Base-by-base conservation (phyloP, 2,329 filamentous ascomycete genomes). In the Diaporthe velutina region DNA sequence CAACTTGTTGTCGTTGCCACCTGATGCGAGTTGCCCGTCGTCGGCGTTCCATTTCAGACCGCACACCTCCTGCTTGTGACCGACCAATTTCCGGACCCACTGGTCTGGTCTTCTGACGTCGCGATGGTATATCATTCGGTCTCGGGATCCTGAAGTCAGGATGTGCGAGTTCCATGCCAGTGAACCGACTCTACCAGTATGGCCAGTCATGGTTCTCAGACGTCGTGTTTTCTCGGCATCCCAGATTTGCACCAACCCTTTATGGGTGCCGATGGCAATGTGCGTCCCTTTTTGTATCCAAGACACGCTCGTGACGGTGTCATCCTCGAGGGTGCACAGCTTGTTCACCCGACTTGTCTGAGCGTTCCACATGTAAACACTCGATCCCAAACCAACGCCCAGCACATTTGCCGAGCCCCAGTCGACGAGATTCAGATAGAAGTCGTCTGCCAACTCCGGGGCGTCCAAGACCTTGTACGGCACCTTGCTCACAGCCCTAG, bases 211-310 rank as follows among this genome's bases (percentile, higher is more conserved):
- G 10, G 96, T 98, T 78, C 97, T 91, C 75, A 99, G 84, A 64
- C 96, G 91, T 76, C 96, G 91, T 77, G 93, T 92, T 82, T 93
- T 93, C 80, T 98, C 94, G 1, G 96, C 97, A 84, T 99, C 97
- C 95, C 96, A 99, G 60, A 99, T 98, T 82, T 98, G 96, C 4
- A 99, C 96, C 48, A 98, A 89, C 8, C 97, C 97, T 85, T 98
- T 98, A 60, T 94, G 94, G 2, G 97, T 99, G 57, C 97, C 97
- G 78, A 99, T 97, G 4, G 97, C 95, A 73, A 99, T 90, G 84
- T 99, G 97, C 0, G 96, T 98, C 50, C 97, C 97, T 85, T 97
- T 93, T 84, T 99, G 97, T 79, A 99, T 99, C 97, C 97, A 99
- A 73, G 94, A 97, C 15, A 99, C 97, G 79, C 96, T 98, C 3